Evolutionary conservation across 768 basidiomycete species (phyloP), one percentile per base, ranked within the genome.

Genomic region (Boletellus emodensis): DNA sequence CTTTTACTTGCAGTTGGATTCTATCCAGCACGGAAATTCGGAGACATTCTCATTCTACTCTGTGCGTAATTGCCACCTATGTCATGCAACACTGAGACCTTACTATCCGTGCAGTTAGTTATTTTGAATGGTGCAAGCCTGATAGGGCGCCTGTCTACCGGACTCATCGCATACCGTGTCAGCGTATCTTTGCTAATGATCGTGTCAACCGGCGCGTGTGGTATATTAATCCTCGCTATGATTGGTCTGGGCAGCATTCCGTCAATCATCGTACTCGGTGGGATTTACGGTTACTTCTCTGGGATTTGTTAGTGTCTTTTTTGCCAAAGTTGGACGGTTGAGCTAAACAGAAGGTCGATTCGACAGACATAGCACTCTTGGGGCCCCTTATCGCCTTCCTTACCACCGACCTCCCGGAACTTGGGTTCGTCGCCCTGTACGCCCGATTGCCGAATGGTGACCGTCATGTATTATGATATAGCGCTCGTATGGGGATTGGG

Each of bases 1-100:
- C 14, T 83, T 80, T 62, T 84, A 78, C 59, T 55, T 84, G 7
- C 83, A 84, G 53, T 62, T 83, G 12, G 74, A 78, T 49, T 72
- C 81, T 1, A 67, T 78, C 28, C 64, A 70, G 43, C 78, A 79
- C 48, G 74, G 75, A 1, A 69, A 79, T 34, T 61, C 67, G 12
- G 61, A 71, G 10, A 66, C 61, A 15, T 66, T 84, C 6, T 78
- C 82, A 1, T 82, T 82, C 55, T 81, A 81, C 56, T 72, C 72
- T 22, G 81, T 81, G 49, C 36, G 61, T 48, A 15, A 13, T n/a
- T 9, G 20, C 17, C 11, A 37, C 32, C 24, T 30, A 20, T 36
- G 11, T 30, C 30, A 30, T 28, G 4, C 24, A 15, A 44, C 5
- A 42, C 18, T 46, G 14, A 49, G 3, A n/a, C n/a, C 20, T 18